phyloP scores from a whole-genome alignment of 2,329 filamentous ascomycete species.

The Malbranchea zuffiana region DNA sequence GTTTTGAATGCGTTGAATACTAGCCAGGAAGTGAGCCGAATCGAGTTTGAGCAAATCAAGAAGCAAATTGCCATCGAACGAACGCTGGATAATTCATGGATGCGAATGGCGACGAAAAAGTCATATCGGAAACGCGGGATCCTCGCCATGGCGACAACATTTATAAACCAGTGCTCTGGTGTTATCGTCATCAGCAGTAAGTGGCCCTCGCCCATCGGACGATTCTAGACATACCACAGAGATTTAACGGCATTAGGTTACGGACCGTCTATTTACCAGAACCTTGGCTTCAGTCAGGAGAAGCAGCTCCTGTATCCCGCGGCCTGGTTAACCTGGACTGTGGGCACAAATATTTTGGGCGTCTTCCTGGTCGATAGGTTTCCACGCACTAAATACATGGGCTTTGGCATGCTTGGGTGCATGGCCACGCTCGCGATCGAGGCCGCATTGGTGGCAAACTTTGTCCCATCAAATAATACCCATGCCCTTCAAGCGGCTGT shows the following conservation, averaged over 20 bases:
- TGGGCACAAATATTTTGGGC: background rate
- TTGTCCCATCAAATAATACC: background rate
- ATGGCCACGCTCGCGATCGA: background rate
- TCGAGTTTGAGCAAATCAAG: background rate
- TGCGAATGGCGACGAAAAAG: background rate
- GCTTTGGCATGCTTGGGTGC: too few species aligned
- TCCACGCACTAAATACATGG: too few species aligned
- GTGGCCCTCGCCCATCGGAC: background rate
- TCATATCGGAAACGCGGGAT: background rate
- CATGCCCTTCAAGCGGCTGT: background rate
- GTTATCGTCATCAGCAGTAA: background rate
- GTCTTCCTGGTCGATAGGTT: background rate
- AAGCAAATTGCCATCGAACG: background rate
- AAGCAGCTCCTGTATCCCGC: too few species aligned
- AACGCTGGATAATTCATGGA: background rate
- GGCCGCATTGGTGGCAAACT: background rate
- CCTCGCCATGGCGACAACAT: background rate
- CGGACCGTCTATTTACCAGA: background rate
- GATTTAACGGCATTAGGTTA: background rate
- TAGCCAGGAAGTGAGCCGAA: background rate
- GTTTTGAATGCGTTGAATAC: slow-evolving; percentile 26
- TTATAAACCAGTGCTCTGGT: background rate
- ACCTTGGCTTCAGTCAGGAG: background rate
- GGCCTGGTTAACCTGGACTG: background rate
- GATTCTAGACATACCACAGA: background rate